phyloP scores from a whole-genome alignment of 768 basidiomycete species.

The Tulasnella sp. region DNA sequence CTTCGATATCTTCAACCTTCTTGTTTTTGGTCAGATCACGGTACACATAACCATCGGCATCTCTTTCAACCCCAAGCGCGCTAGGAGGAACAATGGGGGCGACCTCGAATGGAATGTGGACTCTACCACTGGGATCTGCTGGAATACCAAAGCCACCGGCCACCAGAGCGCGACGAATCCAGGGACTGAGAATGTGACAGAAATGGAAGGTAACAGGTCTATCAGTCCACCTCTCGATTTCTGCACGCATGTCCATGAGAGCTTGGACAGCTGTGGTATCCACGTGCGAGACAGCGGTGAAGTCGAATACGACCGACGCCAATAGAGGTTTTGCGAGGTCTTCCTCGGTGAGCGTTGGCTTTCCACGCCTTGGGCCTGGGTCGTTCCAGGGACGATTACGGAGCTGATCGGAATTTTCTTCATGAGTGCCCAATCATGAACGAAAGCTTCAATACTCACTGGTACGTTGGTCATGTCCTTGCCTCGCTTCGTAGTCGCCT shows the following conservation, averaged over 20 bases:
- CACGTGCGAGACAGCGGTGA: conserved; percentile 72
- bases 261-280: conserved; percentile 89
- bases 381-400: conserved; percentile 46
- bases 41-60: conserved; percentile 16
- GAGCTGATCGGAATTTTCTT: conserved; percentile 4
- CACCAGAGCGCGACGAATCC: conserved; percentile 79
- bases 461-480: conserved; percentile 53
- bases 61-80: conserved; percentile 18
- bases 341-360: conserved; percentile 23
- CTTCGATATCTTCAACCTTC: conserved; percentile 10
- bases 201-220: conserved; percentile 70
- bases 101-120: conserved; percentile 19
- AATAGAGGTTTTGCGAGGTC: conserved; percentile 51
- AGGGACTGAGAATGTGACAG: conserved; percentile 78
- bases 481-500: conserved; percentile 59
- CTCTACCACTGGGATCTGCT: conserved; percentile 25
- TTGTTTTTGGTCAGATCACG: conserved; percentile 12
- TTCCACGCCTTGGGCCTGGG: conserved; percentile 4
- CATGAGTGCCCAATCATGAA: not conserved
- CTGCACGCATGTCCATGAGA: conserved; percentile 73
- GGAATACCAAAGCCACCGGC: conserved; percentile 82
- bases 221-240: conserved; percentile 72
- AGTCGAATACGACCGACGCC: conserved; percentile 83
- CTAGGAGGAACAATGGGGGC: conserved; percentile 7
- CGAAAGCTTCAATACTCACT: conserved; percentile 46